Evolutionary conservation across 31 red algal genomes (phyloP).

Genomic region (Endocladia muricata): DNA sequence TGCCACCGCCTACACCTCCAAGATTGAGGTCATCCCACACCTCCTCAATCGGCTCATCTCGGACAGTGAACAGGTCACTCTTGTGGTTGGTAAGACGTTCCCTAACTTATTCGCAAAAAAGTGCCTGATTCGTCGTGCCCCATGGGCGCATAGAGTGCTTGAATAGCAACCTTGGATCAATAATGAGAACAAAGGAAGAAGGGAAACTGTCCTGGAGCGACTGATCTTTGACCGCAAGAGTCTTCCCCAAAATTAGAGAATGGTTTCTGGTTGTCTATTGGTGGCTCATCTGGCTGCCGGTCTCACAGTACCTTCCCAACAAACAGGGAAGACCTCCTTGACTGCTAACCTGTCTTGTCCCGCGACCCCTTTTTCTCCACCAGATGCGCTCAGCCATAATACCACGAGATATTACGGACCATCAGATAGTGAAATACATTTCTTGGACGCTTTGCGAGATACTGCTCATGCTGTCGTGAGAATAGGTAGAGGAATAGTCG

Average conservation of each 20-base stretch:
- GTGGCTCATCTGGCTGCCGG: constrained; percentile 10
- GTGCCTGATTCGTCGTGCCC: background rate
- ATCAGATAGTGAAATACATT: constrained; percentile 6
- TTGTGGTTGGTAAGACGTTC: constrained; percentile 26
- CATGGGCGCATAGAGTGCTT: background rate
- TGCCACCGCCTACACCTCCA: background rate
- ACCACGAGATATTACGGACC: background rate
- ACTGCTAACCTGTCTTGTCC: background rate
- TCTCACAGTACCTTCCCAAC: constrained; percentile 14
- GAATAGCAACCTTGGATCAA: constrained; percentile 36
- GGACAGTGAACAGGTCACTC: background rate
- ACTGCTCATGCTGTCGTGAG: no score
- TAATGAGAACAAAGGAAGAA: background rate
- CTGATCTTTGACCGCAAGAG: constrained; percentile 21
- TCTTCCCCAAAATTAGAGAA: constrained; percentile 18
- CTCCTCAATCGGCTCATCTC: background rate
- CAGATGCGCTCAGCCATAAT: background rate
- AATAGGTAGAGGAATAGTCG: no score
- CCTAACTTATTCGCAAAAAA: background rate
- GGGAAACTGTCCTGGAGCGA: constrained; percentile 6
- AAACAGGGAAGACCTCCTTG: background rate
- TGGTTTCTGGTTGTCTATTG: constrained; percentile 29
- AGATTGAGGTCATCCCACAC: background rate
- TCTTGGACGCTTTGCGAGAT: no score
- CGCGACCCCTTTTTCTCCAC: background rate